These are phyloP conservation scores for Coemansia linderi DNA, from an alignment of 371 early-diverging fungal genomes.

Conservation along the genomic window DNA sequence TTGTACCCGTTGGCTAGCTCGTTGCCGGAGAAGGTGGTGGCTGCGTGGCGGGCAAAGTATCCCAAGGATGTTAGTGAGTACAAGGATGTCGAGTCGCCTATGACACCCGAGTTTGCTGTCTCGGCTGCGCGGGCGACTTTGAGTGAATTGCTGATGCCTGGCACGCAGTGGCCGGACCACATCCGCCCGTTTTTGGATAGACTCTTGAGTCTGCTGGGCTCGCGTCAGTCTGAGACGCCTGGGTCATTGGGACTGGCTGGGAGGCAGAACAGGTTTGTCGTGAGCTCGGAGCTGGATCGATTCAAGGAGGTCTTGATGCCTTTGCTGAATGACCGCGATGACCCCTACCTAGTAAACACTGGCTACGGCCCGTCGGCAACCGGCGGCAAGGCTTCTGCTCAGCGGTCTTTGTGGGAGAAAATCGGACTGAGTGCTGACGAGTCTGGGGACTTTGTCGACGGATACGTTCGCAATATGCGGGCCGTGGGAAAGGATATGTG, in stretches of 20 bases:
- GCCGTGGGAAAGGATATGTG: conserved; percentile 53
- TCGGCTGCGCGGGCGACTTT: conserved; percentile 23
- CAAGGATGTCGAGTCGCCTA: conserved; percentile 26
- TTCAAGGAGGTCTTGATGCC: conserved; percentile 15
- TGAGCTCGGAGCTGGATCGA: conserved; percentile 27
- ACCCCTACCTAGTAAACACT: conserved; percentile 57
- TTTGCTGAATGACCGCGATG: conserved; percentile 55
- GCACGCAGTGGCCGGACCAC: conserved; percentile 47
- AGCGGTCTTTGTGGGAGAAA: conserved; percentile 32
- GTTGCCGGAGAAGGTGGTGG: conserved; percentile 21
- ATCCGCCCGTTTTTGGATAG: conserved; percentile 57
- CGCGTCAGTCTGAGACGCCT: conserved; percentile 34
- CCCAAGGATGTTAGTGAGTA: conserved; percentile 26
- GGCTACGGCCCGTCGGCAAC: conserved; percentile 47
- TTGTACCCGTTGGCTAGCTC: conserved; percentile 35
- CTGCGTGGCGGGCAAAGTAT: conserved; percentile 30
- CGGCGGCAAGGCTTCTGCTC: neutral
- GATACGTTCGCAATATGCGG: conserved; percentile 51
- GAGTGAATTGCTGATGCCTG: conserved; percentile 53
- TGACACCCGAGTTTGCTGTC: conserved; percentile 21
- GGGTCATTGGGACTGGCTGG: conserved; percentile 15
- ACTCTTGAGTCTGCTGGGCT: conserved; percentile 57
- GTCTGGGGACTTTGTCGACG: conserved; percentile 32
- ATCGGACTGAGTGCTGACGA: conserved; percentile 40
- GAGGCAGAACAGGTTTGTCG: conserved; percentile 13